Conservation (phyloP, 2,329 filamentous ascomycete species). For the Colletotrichum spaethianum region DNA sequence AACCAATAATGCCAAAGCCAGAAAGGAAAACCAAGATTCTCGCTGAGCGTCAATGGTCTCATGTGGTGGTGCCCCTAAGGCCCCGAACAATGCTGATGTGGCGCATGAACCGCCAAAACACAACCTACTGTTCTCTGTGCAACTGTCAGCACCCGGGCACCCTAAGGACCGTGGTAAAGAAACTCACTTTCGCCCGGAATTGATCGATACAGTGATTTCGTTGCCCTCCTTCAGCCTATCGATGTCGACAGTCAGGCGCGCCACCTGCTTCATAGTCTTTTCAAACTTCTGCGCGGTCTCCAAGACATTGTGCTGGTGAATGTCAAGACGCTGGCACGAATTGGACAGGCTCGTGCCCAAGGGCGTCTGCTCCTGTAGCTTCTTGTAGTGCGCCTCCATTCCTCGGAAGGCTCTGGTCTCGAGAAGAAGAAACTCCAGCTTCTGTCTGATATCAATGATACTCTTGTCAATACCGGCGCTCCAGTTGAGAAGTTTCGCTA, state of each 20-base stretch:
- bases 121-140: neutral
- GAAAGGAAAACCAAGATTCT: neutral
- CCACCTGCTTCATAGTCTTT: slow-evolving; percentile 4
- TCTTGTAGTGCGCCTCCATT: slow-evolving; percentile 18
- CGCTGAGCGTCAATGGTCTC: neutral
- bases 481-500: slow-evolving; percentile 19
- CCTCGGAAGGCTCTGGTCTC: slow-evolving; percentile 24
- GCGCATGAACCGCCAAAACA: neutral
- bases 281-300: slow-evolving; percentile 6
- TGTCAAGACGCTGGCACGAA: slow-evolving; percentile 20
- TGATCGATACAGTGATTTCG: slow-evolving; percentile 31
- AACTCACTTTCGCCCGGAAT: slow-evolving; percentile 2
- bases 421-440: slow-evolving; percentile 15
- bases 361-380: slow-evolving; percentile 2
- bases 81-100: neutral
- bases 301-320: slow-evolving; percentile 9
- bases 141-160: neutral
- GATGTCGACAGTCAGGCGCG: slow-evolving; percentile 6
- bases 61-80: neutral
- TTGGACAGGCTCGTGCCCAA: slow-evolving; percentile 24
- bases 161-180: too few species aligned
- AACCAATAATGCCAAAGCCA: neutral
- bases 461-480: neutral
- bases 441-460: slow-evolving; percentile 15
- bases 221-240: neutral